Evolutionary conservation across 805 yeast species (phyloP).

Genomic region (Ogataea paraovalis): DNA sequence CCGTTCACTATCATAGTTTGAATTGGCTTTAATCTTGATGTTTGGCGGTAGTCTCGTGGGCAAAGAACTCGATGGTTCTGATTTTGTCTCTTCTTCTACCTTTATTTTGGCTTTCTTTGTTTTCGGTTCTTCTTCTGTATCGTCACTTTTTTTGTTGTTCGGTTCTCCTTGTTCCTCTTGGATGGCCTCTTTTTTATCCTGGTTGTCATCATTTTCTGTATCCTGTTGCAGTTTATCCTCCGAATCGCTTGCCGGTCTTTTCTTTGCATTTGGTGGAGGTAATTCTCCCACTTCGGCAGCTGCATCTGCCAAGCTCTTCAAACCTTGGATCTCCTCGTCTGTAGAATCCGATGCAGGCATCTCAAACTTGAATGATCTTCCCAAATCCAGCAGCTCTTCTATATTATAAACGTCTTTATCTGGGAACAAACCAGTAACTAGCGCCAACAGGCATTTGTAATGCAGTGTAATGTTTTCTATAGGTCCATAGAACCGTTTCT

Average conservation of each 20-base stretch:
- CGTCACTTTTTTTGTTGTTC: background rate
- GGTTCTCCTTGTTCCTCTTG: background rate
- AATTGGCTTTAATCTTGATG: conserved; percentile 18
- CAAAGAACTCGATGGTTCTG: background rate
- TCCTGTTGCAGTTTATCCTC: background rate
- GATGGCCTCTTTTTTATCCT: background rate
- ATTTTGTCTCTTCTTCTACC: conserved; percentile 1
- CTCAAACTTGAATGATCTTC: conserved; percentile 29
- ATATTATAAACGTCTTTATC: conserved; percentile 41
- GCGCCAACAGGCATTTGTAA: conserved; percentile 36
- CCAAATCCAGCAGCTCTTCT: conserved; percentile 38
- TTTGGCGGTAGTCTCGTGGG: conserved; percentile 17
- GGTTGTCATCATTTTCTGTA: too few relatives aligned
- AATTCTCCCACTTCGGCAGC: background rate
- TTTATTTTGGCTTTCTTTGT: background rate
- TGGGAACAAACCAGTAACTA: conserved; percentile 41
- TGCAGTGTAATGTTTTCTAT: conserved; percentile 41
- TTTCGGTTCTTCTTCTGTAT: background rate
- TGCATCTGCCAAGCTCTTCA: conserved; percentile 3
- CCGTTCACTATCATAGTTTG: conserved; percentile 29
- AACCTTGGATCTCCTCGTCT: conserved; percentile 13
- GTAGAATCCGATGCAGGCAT: conserved; percentile 31
- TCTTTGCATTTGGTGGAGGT: background rate
- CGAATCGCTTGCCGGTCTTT: background rate
- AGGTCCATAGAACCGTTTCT: conserved; percentile 39